A percentile compares a stretch with the other conserved stretches of the same genome.
These are phyloP conservation scores for Beauveria sp. DNA, from an alignment of 2,329 filamentous ascomycete genomes.

Conservation along the genomic window DNA sequence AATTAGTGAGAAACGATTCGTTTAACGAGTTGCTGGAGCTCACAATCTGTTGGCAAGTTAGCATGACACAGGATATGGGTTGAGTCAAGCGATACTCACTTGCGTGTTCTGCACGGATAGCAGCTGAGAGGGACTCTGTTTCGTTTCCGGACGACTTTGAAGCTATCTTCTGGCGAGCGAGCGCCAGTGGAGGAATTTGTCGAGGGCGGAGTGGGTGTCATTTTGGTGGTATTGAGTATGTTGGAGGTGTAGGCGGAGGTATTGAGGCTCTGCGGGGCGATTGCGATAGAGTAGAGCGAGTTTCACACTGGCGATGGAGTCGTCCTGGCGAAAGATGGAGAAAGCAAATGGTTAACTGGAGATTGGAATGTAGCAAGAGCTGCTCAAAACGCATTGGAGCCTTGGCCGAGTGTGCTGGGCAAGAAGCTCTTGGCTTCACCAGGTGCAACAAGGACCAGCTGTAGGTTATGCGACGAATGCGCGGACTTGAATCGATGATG, in stretches of 20 bases:
- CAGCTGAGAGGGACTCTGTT: constrained; percentile 90
- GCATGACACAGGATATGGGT: constrained; percentile 4
- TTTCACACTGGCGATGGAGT: neutral
- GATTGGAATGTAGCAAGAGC: neutral
- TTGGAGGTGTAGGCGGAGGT: neutral
- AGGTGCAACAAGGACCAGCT: neutral
- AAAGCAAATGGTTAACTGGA: neutral
- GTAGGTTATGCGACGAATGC: neutral
- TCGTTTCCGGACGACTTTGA: constrained; percentile 81
- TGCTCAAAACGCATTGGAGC: neutral
- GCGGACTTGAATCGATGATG: neutral
- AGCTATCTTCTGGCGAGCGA: constrained; percentile 79
- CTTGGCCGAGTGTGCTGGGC: neutral
- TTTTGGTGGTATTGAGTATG: constrained; percentile 24
- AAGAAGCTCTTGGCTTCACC: neutral
- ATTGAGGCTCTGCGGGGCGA: neutral
- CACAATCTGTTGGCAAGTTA: constrained; percentile 28
- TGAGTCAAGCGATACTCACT: constrained; percentile 46
- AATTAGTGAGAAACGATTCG: neutral
- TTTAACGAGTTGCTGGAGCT: constrained; percentile 14
- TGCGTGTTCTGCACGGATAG: constrained; percentile 82
- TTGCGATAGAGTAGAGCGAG: neutral
- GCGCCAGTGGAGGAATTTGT: constrained; percentile 68
- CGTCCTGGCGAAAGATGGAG: neutral
- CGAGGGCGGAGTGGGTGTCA: constrained; percentile 72